phyloP scores from a whole-genome alignment of 106 monocot species.

The Xerophyta viscosa region DNA sequence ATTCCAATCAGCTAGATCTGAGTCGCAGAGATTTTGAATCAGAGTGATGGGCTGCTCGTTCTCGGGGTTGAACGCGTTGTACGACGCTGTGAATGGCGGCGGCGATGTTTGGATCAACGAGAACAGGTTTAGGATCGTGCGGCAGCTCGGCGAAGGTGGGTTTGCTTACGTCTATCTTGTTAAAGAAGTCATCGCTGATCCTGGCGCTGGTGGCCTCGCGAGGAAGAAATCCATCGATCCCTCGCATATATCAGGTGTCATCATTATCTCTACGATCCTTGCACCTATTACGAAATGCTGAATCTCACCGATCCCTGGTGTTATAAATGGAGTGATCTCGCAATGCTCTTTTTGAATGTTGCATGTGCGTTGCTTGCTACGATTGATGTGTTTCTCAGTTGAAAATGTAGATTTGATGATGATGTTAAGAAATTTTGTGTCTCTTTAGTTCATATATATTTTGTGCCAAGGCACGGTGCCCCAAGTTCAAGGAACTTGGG shows the following conservation, averaged over 20 bases:
- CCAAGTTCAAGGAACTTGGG: too few relatives aligned
- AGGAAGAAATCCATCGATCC: constrained; percentile 36
- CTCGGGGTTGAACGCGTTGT: constrained; percentile 84
- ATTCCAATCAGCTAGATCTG: too few relatives aligned
- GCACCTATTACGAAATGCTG: not conserved
- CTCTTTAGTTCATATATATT: too few relatives aligned
- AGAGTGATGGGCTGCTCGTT: constrained; percentile 85
- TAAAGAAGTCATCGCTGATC: constrained; percentile 51
- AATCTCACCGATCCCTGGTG: too few relatives aligned
- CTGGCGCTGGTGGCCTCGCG: constrained; percentile 24
- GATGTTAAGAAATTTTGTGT: too few relatives aligned
- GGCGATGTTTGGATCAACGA: constrained; percentile 98
- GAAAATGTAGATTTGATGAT: not conserved
- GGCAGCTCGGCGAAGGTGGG: constrained; percentile 90
- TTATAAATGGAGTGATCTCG: not conserved
- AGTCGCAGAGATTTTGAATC: too few relatives aligned
- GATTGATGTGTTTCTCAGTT: not conserved
- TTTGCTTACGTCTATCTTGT: constrained; percentile 90
- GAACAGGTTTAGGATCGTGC: constrained; percentile 77
- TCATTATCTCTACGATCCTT: not conserved
- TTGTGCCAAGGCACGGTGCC: too few relatives aligned
- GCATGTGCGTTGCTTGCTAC: not conserved
- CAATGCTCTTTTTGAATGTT: not conserved
- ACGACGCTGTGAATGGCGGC: constrained; percentile 77
- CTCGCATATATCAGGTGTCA: constrained; percentile 68